Conservation (phyloP, 208 protist genomes). For the Angomonas ambiguus region DNA sequence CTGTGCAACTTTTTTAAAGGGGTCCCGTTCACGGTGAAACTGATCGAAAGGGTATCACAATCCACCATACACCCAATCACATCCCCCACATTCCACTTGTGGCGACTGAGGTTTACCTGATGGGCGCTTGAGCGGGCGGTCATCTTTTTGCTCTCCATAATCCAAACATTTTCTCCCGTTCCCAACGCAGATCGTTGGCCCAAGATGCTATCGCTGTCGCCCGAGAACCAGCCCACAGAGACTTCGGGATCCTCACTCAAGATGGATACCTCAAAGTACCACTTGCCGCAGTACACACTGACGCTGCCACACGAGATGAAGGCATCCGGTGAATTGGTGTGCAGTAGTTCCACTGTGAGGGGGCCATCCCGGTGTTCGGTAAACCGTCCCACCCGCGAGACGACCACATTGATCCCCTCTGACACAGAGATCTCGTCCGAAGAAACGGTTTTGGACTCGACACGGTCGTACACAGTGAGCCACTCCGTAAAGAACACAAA, state of each 20-base stretch:
- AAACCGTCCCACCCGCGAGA: constrained; percentile 12
- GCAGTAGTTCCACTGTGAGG: constrained; percentile 41
- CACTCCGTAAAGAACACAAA: constrained; percentile 41
- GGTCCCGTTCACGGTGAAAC: constrained; percentile 83
- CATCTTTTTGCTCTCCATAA: constrained; percentile 73
- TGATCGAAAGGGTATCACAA: constrained; percentile 66
- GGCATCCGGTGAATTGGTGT: constrained; percentile 19
- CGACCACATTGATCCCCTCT: constrained; percentile 13
- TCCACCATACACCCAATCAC: constrained; percentile 86
- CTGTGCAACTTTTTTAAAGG: constrained; percentile 28
- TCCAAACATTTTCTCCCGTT: constrained; percentile 71
- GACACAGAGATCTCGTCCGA: constrained; percentile 6
- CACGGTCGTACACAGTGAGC: constrained; percentile 6
- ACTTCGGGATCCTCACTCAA: constrained; percentile 25
- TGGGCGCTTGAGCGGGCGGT: constrained; percentile 61
- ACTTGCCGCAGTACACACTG: constrained; percentile 58
- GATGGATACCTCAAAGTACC: constrained; percentile 88
- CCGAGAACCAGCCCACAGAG: constrained; percentile 46
- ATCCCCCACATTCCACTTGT: constrained; percentile 74
- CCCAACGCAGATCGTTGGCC: constrained; percentile 17
- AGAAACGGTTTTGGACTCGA: not conserved
- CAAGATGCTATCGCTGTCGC: not conserved
- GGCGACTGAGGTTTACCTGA: constrained; percentile 47
- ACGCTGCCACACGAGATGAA: constrained; percentile 62
- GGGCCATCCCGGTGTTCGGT: constrained; percentile 49